These are phyloP conservation scores for Pyronema omphalodes DNA, from an alignment of 495 filamentous ascomycete genomes.

Conservation along the genomic window DNA sequence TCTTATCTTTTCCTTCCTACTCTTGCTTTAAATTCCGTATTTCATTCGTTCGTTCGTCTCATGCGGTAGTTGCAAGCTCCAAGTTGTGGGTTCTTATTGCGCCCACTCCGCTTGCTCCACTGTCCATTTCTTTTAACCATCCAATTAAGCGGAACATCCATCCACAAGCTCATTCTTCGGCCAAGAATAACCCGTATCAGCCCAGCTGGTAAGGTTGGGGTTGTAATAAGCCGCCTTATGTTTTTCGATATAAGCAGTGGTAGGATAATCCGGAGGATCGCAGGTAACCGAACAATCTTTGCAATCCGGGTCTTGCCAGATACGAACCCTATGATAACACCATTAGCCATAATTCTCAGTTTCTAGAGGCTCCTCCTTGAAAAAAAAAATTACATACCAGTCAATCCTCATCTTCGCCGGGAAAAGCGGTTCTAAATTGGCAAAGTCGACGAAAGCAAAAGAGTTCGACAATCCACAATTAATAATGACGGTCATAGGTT, in stretches of 20 bases:
- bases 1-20: no score
- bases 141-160: constrained; percentile 21
- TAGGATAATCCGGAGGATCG: constrained; percentile 51
- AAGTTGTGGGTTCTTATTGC: no score
- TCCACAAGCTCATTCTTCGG: constrained; percentile 33
- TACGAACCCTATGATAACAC: constrained; percentile 31
- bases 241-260: constrained; percentile 48
- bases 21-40: no score
- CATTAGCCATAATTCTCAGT: background rate
- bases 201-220: constrained; percentile 44
- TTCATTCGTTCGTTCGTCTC: no score
- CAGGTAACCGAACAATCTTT: constrained; percentile 41
- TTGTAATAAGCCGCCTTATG: constrained; percentile 48
- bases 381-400: constrained; percentile 26
- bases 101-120: no score
- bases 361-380: background rate
- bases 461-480: constrained; percentile 58
- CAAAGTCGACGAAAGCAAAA: constrained; percentile 44
- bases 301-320: constrained; percentile 46
- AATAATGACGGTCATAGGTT: constrained; percentile 50
- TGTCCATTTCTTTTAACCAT: no score
- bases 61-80: no score
- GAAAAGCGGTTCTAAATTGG: constrained; percentile 34
- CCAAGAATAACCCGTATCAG: constrained; percentile 29
- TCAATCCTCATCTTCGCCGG: constrained; percentile 56